Conservation (phyloP, 2,329 filamentous ascomycete species). For the Trichoderma atrobrunneum region DNA sequence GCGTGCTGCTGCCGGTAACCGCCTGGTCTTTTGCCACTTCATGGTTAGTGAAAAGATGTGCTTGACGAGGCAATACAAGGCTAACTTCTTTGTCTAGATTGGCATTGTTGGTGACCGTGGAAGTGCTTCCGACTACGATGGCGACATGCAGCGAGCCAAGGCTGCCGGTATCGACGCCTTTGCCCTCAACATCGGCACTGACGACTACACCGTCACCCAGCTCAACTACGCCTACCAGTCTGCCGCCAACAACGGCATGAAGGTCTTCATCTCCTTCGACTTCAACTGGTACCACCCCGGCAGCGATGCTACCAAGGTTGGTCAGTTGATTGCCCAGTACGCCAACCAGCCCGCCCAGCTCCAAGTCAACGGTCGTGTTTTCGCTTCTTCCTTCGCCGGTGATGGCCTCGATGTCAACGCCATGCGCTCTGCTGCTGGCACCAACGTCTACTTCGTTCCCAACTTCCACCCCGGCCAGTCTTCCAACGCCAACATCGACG, state of each 20-base stretch:
- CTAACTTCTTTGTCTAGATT: constrained; percentile 32
- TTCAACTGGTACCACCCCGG: constrained; percentile 46
- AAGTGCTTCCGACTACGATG: constrained; percentile 44
- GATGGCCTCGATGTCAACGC: constrained; percentile 44
- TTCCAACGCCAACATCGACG: constrained; percentile 39
- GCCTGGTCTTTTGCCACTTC: constrained; percentile 44
- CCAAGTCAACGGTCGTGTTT: constrained; percentile 46
- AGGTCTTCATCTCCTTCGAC: constrained; percentile 57
- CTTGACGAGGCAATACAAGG: background rate
- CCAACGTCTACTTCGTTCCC: constrained; percentile 47
- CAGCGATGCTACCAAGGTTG: constrained; percentile 39
- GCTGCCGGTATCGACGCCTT: constrained; percentile 47
- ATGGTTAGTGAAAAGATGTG: constrained; percentile 32
- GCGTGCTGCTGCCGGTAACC: constrained; percentile 20
- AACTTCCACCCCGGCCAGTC: constrained; percentile 45
- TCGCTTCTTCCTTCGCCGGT: constrained; percentile 54
- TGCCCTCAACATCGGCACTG: constrained; percentile 49
- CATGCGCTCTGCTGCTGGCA: constrained; percentile 42
- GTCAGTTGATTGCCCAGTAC: constrained; percentile 46
- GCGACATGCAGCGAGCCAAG: constrained; percentile 46
- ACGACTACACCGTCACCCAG: constrained; percentile 45
- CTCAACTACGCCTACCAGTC: constrained; percentile 49
- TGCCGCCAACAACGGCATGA: constrained; percentile 46
- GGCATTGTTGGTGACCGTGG: constrained; percentile 44
- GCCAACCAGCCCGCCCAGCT: constrained; percentile 45